These are phyloP conservation scores for Amborella trichopoda DNA, from an alignment of 164 flowering plant genomes.

Conservation along the genomic window DNA sequence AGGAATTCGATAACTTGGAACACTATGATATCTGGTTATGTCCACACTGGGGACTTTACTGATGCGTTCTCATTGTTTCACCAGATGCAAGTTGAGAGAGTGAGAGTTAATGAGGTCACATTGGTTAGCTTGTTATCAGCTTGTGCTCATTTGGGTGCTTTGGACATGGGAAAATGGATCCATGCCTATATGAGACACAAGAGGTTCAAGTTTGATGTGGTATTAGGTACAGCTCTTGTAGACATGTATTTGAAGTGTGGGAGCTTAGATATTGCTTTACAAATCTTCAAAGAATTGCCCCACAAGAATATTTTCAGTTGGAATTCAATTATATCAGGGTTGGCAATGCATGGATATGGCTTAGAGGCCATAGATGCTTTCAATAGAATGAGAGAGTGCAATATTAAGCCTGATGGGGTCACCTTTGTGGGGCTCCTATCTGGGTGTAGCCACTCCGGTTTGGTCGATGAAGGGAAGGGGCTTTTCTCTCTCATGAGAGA, in stretches of 20 bases:
- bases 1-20: conserved; percentile 29
- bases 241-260: conserved; percentile 40
- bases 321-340: conserved; percentile 27
- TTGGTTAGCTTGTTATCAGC: conserved; percentile 35
- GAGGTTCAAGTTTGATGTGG: conserved; percentile 16
- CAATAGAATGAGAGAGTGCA: conserved; percentile 15
- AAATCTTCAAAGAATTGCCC: conserved; percentile 20
- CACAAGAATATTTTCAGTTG: conserved; percentile 26
- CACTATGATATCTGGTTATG: conserved; percentile 24
- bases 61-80: conserved; percentile 16
- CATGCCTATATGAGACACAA: conserved; percentile 22
- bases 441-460: conserved; percentile 34
- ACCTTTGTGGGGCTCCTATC: conserved; percentile 31
- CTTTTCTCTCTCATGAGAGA: conserved; percentile 21
- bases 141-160: conserved; percentile 35
- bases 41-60: conserved; percentile 11
- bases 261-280: conserved; percentile 18
- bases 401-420: conserved; percentile 23
- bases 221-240: conserved; percentile 27
- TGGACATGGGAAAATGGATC: conserved; percentile 28
- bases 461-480: conserved; percentile 18
- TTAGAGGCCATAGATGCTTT: conserved; percentile 26
- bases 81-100: conserved; percentile 20
- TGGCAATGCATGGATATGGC: conserved; percentile 32
- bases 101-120: conserved; percentile 25